Base-by-base conservation (phyloP, 805 yeast genomes). In the Saturnispora sekii region DNA sequence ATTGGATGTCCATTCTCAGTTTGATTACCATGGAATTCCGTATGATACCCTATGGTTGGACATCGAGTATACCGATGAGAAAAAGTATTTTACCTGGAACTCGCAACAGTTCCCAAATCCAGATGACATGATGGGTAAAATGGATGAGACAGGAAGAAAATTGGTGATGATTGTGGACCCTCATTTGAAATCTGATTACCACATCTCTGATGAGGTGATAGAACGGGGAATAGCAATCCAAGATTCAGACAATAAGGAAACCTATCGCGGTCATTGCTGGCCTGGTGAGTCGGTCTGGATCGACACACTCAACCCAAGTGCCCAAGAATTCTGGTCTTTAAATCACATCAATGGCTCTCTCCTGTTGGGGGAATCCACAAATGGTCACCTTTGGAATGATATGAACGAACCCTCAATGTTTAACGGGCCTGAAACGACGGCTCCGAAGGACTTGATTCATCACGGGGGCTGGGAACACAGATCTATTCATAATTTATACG, bases 381-480 rank as follows among this genome's bases (percentile, higher is more conserved):
- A 93, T 57, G 62, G 87, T 39, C 81, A 81, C 56, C 66, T 93
- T 15, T 93, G 99, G 99, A 93, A 90, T 62, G 98, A 93, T 61
- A 93, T 93, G 99, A 86, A 84, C 63, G 99, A 93, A 64, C 97
- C 97, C 1, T 86, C 97, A 0, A 82, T 93, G 5, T 93, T 93
- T 60, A 77, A 81, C 53, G 98, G 97, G 2, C 95, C 97, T 1
- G 98, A 93, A 61, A 87, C 96, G 0, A 68, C 94, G 0, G 79
- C 93, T 16, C 95, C 94, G 31, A 83, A 83, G 54, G 95, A 88
- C 61, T 64, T 74, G 17, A 54, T 89, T 33, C 96, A 90, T 53
- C 73, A 67, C 57, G 95, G 87, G 3, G 74, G 78, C 14, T 80
- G 81, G 77, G 97, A 93, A 61, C 95, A 90, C 59, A 77, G 98